These are phyloP conservation scores for Perkinsela sp. DNA, from an alignment of 208 protist species.

Conservation along the genomic window DNA sequence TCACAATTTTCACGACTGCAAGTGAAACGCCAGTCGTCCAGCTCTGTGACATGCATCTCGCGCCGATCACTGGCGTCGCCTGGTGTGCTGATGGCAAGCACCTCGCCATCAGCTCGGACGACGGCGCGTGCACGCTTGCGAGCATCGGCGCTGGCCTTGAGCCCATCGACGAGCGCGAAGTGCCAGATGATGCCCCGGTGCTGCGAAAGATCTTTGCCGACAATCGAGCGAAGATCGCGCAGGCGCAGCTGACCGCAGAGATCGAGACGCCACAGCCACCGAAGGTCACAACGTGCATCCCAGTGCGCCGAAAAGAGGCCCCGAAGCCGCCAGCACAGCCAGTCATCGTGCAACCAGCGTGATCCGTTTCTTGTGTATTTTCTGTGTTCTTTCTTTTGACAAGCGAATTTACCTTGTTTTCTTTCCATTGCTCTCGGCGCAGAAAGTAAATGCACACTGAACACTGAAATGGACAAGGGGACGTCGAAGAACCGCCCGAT, in stretches of 20 bases:
- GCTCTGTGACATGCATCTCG: not conserved
- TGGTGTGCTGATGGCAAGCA: not conserved
- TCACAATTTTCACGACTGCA: not conserved
- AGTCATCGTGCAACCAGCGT: too few species aligned
- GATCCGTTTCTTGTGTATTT: too few species aligned
- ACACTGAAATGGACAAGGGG: not conserved
- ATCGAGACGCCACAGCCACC: not conserved
- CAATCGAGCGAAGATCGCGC: not conserved
- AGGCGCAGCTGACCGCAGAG: not conserved
- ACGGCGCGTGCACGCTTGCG: not conserved
- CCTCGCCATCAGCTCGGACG: not conserved
- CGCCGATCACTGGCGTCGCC: not conserved
- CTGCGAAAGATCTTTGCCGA: not conserved
- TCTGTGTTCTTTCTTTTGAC: too few species aligned
- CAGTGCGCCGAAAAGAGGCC: not conserved
- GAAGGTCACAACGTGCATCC: not conserved
- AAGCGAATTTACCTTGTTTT: too few species aligned
- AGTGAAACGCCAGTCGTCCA: not conserved
- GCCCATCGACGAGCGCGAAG: not conserved
- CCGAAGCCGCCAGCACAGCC: too few species aligned
- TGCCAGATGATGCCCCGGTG: not conserved
- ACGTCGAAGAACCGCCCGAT: not conserved
- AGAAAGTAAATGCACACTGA: too few species aligned
- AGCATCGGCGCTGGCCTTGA: not conserved
- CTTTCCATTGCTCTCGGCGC: too few species aligned